A percentile compares a stretch with the other conserved stretches of the same genome.
Conservation (phyloP, 2,329 filamentous ascomycete genomes). For the Chaetomium olivaceum region DNA sequence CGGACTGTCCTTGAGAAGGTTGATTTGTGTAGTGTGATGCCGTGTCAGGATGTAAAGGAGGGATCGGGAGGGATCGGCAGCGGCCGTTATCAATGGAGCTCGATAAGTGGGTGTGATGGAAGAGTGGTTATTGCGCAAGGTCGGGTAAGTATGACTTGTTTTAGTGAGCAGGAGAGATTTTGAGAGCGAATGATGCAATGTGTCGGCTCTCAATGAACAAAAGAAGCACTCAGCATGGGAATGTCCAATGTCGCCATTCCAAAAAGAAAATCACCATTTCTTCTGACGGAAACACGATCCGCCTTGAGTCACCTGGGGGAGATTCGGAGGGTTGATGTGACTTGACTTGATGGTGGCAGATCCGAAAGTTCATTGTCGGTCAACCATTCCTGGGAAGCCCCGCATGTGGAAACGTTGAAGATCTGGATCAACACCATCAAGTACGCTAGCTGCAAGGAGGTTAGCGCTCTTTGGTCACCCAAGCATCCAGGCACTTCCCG, state of each 20-base stretch:
- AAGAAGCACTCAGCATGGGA: not conserved
- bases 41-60: not conserved
- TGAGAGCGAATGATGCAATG: not conserved
- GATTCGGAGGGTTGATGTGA: conserved; percentile 16
- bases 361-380: conserved; percentile 4
- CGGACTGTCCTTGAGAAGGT: not conserved
- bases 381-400: conserved; percentile 6
- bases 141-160: too few relatives aligned
- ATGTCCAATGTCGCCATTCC: conserved; percentile 14
- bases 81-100: not conserved
- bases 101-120: not conserved
- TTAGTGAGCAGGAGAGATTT: not conserved
- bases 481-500: conserved; percentile 5
- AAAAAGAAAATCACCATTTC: conserved; percentile 4
- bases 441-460: not conserved
- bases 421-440: conserved; percentile 15
- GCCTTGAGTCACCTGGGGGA: conserved; percentile 13
- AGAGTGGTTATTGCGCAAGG: not conserved
- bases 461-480: conserved; percentile 10
- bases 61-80: conserved; percentile 10
- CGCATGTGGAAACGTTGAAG: conserved; percentile 18
- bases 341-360: not conserved
- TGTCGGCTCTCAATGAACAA: not conserved
- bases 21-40: not conserved
- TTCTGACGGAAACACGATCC: not conserved